Evolutionary conservation across 352 stramenopile species (phyloP), one percentile per base, ranked within the genome.

Genomic region (Pythium rishiriense): DNA sequence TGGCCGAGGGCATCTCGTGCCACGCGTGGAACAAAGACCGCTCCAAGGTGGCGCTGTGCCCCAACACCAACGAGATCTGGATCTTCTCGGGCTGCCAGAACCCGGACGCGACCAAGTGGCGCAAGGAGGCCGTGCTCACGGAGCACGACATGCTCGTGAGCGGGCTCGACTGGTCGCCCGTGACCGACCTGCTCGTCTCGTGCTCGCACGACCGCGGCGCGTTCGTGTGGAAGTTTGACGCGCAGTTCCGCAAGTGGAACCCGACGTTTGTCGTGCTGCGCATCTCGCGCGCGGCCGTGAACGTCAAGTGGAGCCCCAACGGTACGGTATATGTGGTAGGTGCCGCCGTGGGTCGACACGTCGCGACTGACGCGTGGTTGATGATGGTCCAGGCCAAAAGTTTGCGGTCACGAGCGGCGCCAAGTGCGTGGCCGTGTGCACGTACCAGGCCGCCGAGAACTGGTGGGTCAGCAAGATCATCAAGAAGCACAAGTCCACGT

Each of bases 391-490:
- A 94, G 85, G 93, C 31, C 87, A 85, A 19, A 98, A 98, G 73
- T 98, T 98, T 73, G 94, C 94, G 4, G 93, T 98, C 29, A 92
- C 83, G 24, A 97, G 87, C 57, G 89, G 91, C 33, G 81, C 90
- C 64, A 98, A 98, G 74, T 96, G 88, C 62, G 90, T 98, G 24
- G 94, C 94, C 0, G 90, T 98, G 46, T 98, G 93, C 68, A 94
- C 90, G 64, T 98, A 98, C 66, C 89, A 98, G 71, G 78, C 77
- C 33, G 68, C 78, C 8, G 91, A 97, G 67, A 95, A 98, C 74
- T 98, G 94, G 94, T 98, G 95, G 92, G 85, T 98, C 56, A 93
- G 81, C 64, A 98, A 98, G 80, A 96, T 98, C 70, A 97, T 98
- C 76, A 98, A 98, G 75, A 97, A 97, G 68, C 91, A 98, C 82